phyloP scores from a whole-genome alignment of 352 stramenopile genomes.

The Globisporangium canariense region DNA sequence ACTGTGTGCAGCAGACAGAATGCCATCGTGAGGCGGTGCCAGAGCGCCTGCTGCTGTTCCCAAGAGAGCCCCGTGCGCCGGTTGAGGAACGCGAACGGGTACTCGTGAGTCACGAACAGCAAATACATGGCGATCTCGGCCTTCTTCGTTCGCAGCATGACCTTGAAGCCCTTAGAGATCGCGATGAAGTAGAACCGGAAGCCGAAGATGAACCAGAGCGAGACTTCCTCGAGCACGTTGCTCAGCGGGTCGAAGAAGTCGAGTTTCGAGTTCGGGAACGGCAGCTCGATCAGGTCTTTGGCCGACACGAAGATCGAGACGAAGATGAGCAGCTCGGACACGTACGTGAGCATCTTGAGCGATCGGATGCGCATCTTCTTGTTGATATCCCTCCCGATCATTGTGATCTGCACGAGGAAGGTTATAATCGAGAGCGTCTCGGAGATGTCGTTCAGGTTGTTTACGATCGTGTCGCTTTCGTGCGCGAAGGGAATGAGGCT shows the following conservation, averaged over 20 bases:
- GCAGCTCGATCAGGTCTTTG: constrained; percentile 12
- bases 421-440: constrained; percentile 28
- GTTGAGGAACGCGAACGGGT: constrained; percentile 25
- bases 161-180: constrained; percentile 14
- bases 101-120: constrained; percentile 29
- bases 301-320: constrained; percentile 14
- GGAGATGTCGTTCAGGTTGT: constrained; percentile 30
- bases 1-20: constrained; percentile 25
- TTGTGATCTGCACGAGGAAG: constrained; percentile 36
- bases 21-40: constrained; percentile 29
- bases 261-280: constrained; percentile 1
- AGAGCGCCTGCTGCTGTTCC: constrained; percentile 36
- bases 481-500: constrained; percentile 22
- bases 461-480: too few relatives aligned
- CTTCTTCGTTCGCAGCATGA: constrained; percentile 9
- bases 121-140: constrained; percentile 25
- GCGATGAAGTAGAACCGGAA: constrained; percentile 35
- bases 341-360: constrained; percentile 10
- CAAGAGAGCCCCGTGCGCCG: constrained; percentile 28
- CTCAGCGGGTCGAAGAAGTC: too few relatives aligned
- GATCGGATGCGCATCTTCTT: constrained; percentile 27
- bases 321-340: constrained; percentile 16
- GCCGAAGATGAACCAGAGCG: constrained; percentile 28
- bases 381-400: constrained; percentile 11
- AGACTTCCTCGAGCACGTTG: constrained; percentile 26